Evolutionary conservation across 2,329 filamentous ascomycete species (phyloP).

Genomic region (Neofusicoccum kwambonambiense): DNA sequence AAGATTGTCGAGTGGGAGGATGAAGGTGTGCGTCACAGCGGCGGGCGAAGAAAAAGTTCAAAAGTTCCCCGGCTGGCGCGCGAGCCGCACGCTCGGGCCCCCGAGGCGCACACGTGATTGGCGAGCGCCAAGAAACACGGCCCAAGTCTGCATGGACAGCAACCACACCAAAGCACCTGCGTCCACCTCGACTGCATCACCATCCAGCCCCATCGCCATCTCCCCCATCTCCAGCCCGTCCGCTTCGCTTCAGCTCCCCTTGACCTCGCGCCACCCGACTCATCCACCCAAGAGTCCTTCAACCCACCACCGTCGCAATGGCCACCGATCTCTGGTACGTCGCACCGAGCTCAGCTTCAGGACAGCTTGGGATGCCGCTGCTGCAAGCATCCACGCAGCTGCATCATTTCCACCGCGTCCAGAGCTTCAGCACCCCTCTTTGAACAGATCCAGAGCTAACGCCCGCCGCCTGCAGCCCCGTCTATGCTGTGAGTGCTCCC

Average conservation of each 20-base stretch:
- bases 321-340: conserved; percentile 79
- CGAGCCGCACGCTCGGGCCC: background rate
- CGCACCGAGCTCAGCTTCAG: conserved; percentile 28
- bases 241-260: conserved; percentile 23
- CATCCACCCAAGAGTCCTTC: background rate
- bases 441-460: conserved; percentile 44
- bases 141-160: conserved; percentile 16
- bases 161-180: conserved; percentile 9
- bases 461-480: conserved; percentile 64
- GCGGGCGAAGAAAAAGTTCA: background rate
- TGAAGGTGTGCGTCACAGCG: background rate
- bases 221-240: conserved; percentile 20
- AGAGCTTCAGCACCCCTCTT: background rate
- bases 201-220: conserved; percentile 14
- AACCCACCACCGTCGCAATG: conserved; percentile 57
- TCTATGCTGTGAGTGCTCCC: conserved; percentile 87
- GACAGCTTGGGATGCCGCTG: conserved; percentile 17
- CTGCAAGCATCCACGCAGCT: conserved; percentile 7
- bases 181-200: conserved; percentile 5
- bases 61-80: conserved; percentile 7
- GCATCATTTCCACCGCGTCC: conserved; percentile 1
- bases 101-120: background rate
- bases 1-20: background rate
- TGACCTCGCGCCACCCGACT: conserved; percentile 23
- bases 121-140: conserved; percentile 4